Conservation (phyloP, 2,329 filamentous ascomycete genomes). For the Nemania sp. region DNA sequence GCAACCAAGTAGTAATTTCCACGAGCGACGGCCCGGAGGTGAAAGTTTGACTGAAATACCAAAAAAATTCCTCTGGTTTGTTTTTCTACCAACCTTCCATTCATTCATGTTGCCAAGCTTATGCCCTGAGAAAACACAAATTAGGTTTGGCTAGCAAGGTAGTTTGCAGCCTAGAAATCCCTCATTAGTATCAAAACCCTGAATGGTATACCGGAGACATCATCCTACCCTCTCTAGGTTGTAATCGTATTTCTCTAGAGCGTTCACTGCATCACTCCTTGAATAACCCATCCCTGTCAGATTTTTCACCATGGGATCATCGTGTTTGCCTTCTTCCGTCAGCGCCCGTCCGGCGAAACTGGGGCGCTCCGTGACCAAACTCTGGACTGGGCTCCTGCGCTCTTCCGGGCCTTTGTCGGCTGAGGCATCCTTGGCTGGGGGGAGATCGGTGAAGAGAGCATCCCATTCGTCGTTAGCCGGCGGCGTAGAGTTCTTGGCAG, state of each 20-base stretch:
- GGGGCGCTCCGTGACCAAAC: slow-evolving; percentile 31
- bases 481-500: slow-evolving; percentile 45
- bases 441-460: slow-evolving; percentile 83
- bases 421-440: slow-evolving; percentile 51
- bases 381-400: slow-evolving; percentile 32
- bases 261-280: slow-evolving; percentile 71
- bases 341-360: slow-evolving; percentile 63
- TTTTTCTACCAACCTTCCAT: slow-evolving; percentile 4
- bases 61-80: slow-evolving; percentile 1
- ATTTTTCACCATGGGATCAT: slow-evolving; percentile 89
- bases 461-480: slow-evolving; percentile 83
- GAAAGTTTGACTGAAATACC: slow-evolving; percentile 8
- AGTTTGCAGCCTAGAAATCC: slow-evolving; percentile 54
- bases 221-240: slow-evolving; percentile 84
- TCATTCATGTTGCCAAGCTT: slow-evolving; percentile 10
- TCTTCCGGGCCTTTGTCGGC: slow-evolving; percentile 35
- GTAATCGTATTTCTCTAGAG: slow-evolving; percentile 94
- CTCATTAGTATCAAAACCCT: slow-evolving; percentile 28
- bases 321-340: slow-evolving; percentile 75
- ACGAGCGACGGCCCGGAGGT: slow-evolving; percentile 11
- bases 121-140: slow-evolving; percentile 15
- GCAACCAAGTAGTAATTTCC: slow-evolving; percentile 33
- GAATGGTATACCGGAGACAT: slow-evolving; percentile 27
- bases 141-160: slow-evolving; percentile 58
- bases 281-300: slow-evolving; percentile 88